Conservation (phyloP, 208 protist genomes). For the Acanthamoeba divionensis region DNA sequence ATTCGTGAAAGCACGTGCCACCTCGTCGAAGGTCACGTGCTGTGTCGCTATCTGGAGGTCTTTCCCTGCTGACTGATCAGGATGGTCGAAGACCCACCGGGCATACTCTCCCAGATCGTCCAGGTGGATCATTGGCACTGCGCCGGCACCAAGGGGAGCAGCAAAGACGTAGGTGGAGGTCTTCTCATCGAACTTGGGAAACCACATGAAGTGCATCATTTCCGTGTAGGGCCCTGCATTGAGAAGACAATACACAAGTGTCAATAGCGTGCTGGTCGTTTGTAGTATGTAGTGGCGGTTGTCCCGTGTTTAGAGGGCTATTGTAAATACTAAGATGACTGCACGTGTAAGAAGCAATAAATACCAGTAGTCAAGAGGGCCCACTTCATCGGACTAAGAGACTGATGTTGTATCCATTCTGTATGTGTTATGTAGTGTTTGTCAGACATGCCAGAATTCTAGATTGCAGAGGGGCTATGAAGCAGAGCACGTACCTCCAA, state of each 20-base stretch:
- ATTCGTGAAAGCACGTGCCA: neutral
- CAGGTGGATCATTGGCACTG: constrained; percentile 25
- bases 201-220: neutral
- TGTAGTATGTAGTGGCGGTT: too few species aligned
- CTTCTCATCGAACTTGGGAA: neutral
- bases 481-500: neutral
- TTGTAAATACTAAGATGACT: too few species aligned
- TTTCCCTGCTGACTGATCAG: neutral
- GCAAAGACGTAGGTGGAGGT: neutral
- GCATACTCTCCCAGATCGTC: neutral
- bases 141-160: neutral
- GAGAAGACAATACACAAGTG: neutral
- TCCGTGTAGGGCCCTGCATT: neutral
- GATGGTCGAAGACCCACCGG: neutral
- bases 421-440: neutral
- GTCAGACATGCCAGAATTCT: neutral
- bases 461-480: neutral
- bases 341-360: too few species aligned
- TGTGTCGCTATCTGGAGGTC: neutral
- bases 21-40: neutral
- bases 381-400: neutral
- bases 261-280: too few species aligned
- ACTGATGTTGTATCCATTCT: neutral
- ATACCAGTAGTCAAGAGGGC: neutral
- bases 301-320: too few species aligned